phyloP scores from a whole-genome alignment of 495 filamentous ascomycete species.

The Parathielavia appendiculata region DNA sequence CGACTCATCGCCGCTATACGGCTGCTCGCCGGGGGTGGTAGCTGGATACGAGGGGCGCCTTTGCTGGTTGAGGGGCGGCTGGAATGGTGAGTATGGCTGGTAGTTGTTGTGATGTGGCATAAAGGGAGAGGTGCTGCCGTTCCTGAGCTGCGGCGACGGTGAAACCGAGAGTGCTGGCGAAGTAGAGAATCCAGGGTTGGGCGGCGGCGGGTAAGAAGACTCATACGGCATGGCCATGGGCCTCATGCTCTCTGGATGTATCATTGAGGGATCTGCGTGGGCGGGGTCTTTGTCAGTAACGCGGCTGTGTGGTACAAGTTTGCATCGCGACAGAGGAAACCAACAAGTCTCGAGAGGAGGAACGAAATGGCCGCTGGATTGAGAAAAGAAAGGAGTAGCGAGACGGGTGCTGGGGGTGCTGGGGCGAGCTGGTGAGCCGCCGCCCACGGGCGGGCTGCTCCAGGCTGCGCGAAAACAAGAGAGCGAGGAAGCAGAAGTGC shows the following conservation, averaged over 20 bases:
- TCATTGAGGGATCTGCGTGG: slow-evolving; percentile 43
- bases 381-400: slow-evolving; percentile 44
- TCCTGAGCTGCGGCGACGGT: slow-evolving; percentile 43
- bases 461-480: slow-evolving; percentile 35
- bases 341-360: slow-evolving; percentile 59
- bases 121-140: slow-evolving; percentile 44
- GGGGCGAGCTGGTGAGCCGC: slow-evolving; percentile 24
- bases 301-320: slow-evolving; percentile 8
- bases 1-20: slow-evolving; percentile 53
- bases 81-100: slow-evolving; percentile 69
- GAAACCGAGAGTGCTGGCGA: slow-evolving; percentile 46
- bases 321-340: slow-evolving; percentile 46
- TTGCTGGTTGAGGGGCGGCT: slow-evolving; percentile 44
- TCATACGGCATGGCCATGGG: slow-evolving; percentile 46
- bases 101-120: slow-evolving; percentile 31
- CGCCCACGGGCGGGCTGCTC: slow-evolving; percentile 27
- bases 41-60: slow-evolving; percentile 32
- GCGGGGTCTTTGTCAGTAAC: slow-evolving; percentile 31
- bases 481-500: slow-evolving; percentile 34
- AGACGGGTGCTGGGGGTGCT: slow-evolving; percentile 25
- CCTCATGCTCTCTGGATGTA: slow-evolving; percentile 43
- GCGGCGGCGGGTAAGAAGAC: slow-evolving; percentile 38
- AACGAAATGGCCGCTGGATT: slow-evolving; percentile 57
- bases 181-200: slow-evolving; percentile 38
- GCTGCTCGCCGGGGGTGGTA: slow-evolving; percentile 44